Conservation (phyloP, 495 filamentous ascomycete species). For the Cudoniella acicularis region DNA sequence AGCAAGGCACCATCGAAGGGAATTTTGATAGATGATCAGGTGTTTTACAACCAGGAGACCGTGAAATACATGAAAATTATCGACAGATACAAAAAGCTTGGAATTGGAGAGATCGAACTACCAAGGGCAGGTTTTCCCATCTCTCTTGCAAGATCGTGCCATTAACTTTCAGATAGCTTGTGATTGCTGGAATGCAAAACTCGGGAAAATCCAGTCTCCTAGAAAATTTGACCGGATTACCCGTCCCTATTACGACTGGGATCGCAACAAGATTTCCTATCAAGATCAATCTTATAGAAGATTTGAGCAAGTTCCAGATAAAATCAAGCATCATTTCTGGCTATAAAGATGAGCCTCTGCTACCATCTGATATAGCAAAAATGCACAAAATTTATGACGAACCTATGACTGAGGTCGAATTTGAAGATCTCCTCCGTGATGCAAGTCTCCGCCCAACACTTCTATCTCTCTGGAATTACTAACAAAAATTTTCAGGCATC, state of each 20-base stretch:
- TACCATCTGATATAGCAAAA: background rate
- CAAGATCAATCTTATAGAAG: constrained; percentile 6
- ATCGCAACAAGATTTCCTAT: constrained; percentile 2
- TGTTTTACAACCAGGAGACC: constrained; percentile 3
- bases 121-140: background rate
- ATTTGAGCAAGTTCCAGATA: background rate
- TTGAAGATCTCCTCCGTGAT: constrained; percentile 1
- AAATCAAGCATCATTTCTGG: background rate
- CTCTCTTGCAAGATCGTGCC: background rate
- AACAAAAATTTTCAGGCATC: constrained; percentile 3
- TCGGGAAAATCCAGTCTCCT: constrained; percentile 8
- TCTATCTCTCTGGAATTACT: background rate
- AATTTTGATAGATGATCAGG: background rate
- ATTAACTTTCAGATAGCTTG: background rate
- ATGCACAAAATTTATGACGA: background rate
- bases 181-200: constrained; percentile 1
- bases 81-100: constrained; percentile 1
- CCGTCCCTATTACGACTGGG: constrained; percentile 1
- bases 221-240: constrained; percentile 6
- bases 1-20: too few species aligned
- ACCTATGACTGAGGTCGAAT: background rate
- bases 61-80: constrained; percentile 9
- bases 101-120: constrained; percentile 3
- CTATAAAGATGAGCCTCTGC: background rate
- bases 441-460: background rate